phyloP scores from a whole-genome alignment of 345 rosid species.

The Sonneratia alba region DNA sequence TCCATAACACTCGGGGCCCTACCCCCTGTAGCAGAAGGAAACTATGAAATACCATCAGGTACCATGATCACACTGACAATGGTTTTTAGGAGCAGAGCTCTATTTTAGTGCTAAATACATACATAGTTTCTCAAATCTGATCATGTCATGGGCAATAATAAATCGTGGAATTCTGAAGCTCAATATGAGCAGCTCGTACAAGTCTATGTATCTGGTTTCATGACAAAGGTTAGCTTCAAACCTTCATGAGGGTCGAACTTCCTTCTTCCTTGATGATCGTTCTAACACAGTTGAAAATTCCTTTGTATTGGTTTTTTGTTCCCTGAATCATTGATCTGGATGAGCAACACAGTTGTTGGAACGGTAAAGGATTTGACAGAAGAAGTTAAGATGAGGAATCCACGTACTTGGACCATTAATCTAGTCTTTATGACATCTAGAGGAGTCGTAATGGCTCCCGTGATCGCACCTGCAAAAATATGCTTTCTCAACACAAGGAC shows the following conservation, averaged over 20 bases:
- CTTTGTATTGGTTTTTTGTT: constrained; percentile 66
- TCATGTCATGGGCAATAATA: not conserved
- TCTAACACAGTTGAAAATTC: constrained; percentile 77
- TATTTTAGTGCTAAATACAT: not conserved
- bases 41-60: not conserved
- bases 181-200: not conserved
- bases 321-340: constrained; percentile 32
- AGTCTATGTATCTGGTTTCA: not conserved
- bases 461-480: constrained; percentile 53
- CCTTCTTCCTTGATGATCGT: constrained; percentile 82
- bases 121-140: not conserved
- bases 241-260: constrained; percentile 79
- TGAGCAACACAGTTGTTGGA: not conserved
- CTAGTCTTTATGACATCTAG: constrained; percentile 97
- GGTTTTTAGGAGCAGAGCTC: not conserved
- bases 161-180: not conserved
- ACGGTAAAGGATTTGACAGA: not conserved
- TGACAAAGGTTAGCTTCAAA: constrained; percentile 7
- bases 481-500: not conserved
- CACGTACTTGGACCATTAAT: constrained; percentile 80
- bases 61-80: not conserved
- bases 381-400: not conserved
- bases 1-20: constrained; percentile 82
- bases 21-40: constrained; percentile 47
- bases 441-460: constrained; percentile 96